Base-by-base conservation (phyloP, 805 yeast species). In the Saturnispora ahearnii region DNA sequence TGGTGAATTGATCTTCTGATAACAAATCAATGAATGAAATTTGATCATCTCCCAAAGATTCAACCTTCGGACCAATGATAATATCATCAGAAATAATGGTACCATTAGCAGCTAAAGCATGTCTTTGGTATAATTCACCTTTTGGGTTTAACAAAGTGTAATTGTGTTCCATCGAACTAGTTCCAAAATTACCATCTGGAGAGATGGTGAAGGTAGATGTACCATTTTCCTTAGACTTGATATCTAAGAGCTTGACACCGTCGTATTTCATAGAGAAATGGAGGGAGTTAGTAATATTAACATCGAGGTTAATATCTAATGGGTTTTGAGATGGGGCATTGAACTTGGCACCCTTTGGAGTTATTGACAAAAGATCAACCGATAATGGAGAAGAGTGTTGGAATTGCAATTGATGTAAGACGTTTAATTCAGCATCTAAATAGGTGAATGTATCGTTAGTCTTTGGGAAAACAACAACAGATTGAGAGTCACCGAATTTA, bases 131-230 rank as follows among this genome's bases (percentile, higher is more conserved):
- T 6, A 46, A 28, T 37, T 38, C 32, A 10, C 55, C 52, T 30
- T 65, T 63, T 3, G 59, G 53, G 21, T 59, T 51, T 13, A 53
- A 47, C 42, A 61, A 46, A 22, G 62, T 59, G 54, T 73, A 52
- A 52, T 63, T 48, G 67, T 72, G 57, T 57, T 64, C 59, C 32
- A 66, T 56, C 3, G 57, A 47, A 7, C 78, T 80, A n/a, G 55
- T 53, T 1, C 81, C 81, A 52, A 66, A 62, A 54, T 76, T 75
- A 3, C 79, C 79, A 9, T 51, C 41, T n/a, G 73, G 73, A 6
- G 75, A 63, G 3, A 75, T 41, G 1, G 72, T 67, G 55, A 63
- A 75, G 8, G 53, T 53, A 0, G 81, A 73, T 2, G 74, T 66
- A 22, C 81, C 82, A 42, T 70, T 68, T 54, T 76, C 79, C 24